Base-by-base conservation (phyloP, 2,329 filamentous ascomycete genomes). In the Lachnum nothofagi region DNA sequence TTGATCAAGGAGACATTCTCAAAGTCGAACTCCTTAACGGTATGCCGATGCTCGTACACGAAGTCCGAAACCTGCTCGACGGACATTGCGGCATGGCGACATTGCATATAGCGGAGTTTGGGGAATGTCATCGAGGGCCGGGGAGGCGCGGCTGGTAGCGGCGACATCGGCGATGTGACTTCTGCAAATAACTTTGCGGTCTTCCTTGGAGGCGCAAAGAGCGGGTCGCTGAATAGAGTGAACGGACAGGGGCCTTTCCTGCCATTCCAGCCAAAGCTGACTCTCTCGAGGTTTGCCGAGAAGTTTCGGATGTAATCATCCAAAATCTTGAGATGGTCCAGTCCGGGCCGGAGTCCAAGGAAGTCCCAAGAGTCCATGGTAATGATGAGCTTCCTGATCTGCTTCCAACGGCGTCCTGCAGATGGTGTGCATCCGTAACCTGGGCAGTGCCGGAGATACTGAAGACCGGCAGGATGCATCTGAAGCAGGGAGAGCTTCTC, bases 281-380 rank as follows among this genome's bases (percentile, higher is more conserved):
- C 75, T 65, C 83, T 83, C 54, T 85, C 83, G 1, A 93, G 72
- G 25, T 69, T 74, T 4, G 75, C 72, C 0, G 83, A 77, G 63
- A 94, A 87, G 55, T 73, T 75, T 48, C 85, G 80, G 54, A 95
- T 76, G 64, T 90, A 95, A 59, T 88, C 83, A 60, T 93, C 85
- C 1, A 95, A 78, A 61, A 93, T 80, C 68, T 89, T 89, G 46
- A 83, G 77, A 65, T 87, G 86, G 67, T 88, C 80, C 25, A 78
- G 72, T 16, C 83, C 79, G 1, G 78, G 78, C n/a, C 76, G 75
- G 0, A 75, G 67, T 23, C 73, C 77, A 57, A 73, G 72, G 66
- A 81, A 83, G 65, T 82, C 78, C 78, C 81, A 89, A 34, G 78
- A 76, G 55, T 89, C 83, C 65, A 88, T 85, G 24, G 79, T 81